A percentile compares a stretch with the other conserved stretches of the same genome.
These are phyloP conservation scores for Chaetoceros muelleri DNA, from an alignment of 108 stramenopile species.

Conservation along the genomic window DNA sequence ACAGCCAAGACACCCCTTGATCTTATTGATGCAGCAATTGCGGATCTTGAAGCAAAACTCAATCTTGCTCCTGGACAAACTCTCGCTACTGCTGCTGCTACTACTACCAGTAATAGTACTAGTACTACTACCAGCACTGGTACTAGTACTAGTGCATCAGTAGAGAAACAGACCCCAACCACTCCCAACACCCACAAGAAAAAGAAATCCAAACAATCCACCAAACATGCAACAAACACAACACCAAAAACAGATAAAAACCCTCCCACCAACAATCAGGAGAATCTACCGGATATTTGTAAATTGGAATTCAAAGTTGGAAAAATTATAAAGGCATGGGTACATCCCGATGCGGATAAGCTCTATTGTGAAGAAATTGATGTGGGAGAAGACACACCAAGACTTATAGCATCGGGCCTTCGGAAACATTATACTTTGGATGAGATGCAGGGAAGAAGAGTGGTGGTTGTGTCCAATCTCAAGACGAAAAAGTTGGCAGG, in stretches of 20 bases:
- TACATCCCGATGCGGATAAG: slow-evolving; percentile 93
- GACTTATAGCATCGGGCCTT: slow-evolving; percentile 88
- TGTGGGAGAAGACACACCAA: slow-evolving; percentile 77
- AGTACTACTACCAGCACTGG: slow-evolving; percentile 9
- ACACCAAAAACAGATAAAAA: slow-evolving; percentile 7
- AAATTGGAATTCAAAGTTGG: slow-evolving; percentile 88
- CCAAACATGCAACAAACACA: slow-evolving; percentile 13
- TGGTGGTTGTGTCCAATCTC: slow-evolving; percentile 94
- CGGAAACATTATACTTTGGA: slow-evolving; percentile 78
- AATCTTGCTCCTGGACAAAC: slow-evolving; percentile 45
- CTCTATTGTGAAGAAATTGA: slow-evolving; percentile 98
- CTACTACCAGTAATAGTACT: background rate
- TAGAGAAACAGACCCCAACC: background rate
- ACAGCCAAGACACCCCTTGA: slow-evolving; percentile 30
- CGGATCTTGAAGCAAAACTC: slow-evolving; percentile 63
- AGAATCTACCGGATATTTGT: slow-evolving; percentile 66
- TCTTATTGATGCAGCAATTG: slow-evolving; percentile 61
- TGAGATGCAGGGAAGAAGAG: slow-evolving; percentile 81
- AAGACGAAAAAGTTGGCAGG: slow-evolving; percentile 95
- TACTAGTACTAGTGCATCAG: background rate
- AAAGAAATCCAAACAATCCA: slow-evolving; percentile 12
- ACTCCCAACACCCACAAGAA: background rate
- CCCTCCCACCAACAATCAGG: slow-evolving; percentile 15
- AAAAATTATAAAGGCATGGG: slow-evolving; percentile 87
- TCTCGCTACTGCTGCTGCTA: slow-evolving; percentile 2